Evolutionary conservation across 2,329 filamentous ascomycete genomes (phyloP), one percentile per base, ranked within the genome.

Genomic region (Monosporascus sp.): DNA sequence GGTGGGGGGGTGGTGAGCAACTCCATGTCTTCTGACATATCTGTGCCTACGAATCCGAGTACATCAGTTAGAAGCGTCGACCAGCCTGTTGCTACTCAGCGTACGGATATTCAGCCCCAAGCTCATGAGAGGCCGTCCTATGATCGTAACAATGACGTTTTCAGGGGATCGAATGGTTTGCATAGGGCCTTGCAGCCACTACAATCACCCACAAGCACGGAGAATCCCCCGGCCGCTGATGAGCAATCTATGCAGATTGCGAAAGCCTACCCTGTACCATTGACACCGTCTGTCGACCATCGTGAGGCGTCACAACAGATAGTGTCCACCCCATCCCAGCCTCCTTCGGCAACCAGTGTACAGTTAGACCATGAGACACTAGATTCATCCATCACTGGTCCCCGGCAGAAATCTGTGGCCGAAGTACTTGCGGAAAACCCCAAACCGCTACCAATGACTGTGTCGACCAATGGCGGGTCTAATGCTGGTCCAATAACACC

Each of bases 331-430:
- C 45, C 50, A 37, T 22, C 24, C 31, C 45, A 28, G 22, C 38
- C 31, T 15, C 40, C 47, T 28, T 24, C 46, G 11, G 31, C 44
- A n/a, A 38, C 51, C 24, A n/a, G 50, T 51, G 24, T 18, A 44
- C 49, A 45, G 17, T 38, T 48, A 18, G 49, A 50, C 38, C 53
- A 49, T n/a, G 44, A 48, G 63, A 63, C 57, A 63, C 64, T 50
- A 38, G 64, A 28, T 65, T 65, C 53, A 55, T 49, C 64, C 14
- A 62, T 62, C 11, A 62, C 60, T 44, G 62, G 63, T 28, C 60
- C 64, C 44, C 60, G 61, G 47, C 66, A 68, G 52, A 69, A 66
- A 52, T 64, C 67, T 8, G 67, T 69, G 17, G 56, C 64, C 24
- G 67, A 69, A 37, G 64, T 69, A 3, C 58, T 69, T 14, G 60